Percentiles rank a stretch among this genome's conserved stretches.
Conservation (phyloP, 2,329 filamentous ascomycete genomes). For the Davidsoniella australis region DNA sequence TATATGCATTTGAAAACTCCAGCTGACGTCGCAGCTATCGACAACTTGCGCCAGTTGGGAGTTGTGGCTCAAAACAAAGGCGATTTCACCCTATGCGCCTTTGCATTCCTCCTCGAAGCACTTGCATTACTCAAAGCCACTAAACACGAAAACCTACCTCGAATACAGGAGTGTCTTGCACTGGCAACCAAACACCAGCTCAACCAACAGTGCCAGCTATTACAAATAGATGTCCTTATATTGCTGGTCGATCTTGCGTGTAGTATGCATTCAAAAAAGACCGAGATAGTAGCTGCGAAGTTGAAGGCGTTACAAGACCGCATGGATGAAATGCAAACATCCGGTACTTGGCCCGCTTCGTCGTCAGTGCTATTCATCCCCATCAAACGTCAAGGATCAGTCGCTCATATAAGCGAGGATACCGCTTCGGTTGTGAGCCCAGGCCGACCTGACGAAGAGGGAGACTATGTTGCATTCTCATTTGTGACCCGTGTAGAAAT, state of each 20-base stretch:
- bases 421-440: slow-evolving; percentile 36
- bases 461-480: slow-evolving; percentile 41
- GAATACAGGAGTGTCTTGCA: slow-evolving; percentile 58
- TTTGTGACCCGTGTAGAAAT: slow-evolving; percentile 44
- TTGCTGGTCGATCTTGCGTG: slow-evolving; percentile 55
- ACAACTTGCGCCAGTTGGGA: slow-evolving; percentile 50
- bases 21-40: slow-evolving; percentile 45
- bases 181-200: slow-evolving; percentile 55
- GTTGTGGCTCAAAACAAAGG: slow-evolving; percentile 39
- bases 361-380: slow-evolving; percentile 37
- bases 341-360: slow-evolving; percentile 28
- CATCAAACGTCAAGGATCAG: slow-evolving; percentile 26
- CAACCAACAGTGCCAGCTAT: slow-evolving; percentile 42
- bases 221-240: slow-evolving; percentile 48
- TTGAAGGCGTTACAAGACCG: slow-evolving; percentile 42
- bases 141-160: slow-evolving; percentile 48
- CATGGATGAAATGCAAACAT: slow-evolving; percentile 37
- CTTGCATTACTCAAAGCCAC: slow-evolving; percentile 48
- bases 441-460: slow-evolving; percentile 26
- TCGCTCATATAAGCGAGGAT: slow-evolving; percentile 35
- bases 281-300: slow-evolving; percentile 40
- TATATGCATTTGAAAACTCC: slow-evolving; percentile 43
- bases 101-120: slow-evolving; percentile 51
- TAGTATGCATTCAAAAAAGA: slow-evolving; percentile 45
- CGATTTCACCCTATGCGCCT: slow-evolving; percentile 47